These are phyloP conservation scores for Plasmodiophora brassicae DNA, from an alignment of 208 protist genomes.

Conservation along the genomic window DNA sequence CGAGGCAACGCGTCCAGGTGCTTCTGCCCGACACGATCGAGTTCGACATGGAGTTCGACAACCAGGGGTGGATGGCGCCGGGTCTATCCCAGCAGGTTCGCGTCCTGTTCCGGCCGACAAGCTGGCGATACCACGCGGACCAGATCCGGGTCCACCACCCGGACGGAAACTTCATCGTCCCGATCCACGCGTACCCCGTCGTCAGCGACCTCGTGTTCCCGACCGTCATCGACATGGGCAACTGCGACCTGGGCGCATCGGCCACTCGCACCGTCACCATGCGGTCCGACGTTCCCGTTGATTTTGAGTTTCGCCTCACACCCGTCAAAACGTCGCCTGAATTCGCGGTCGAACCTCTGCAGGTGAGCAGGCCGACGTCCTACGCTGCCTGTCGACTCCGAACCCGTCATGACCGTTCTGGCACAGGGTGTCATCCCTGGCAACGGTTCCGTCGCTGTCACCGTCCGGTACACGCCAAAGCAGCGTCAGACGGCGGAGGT, in stretches of 20 bases:
- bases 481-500: not conserved
- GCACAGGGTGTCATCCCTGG: not conserved
- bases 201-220: not conserved
- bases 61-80: constrained; percentile 14
- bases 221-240: not conserved
- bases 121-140: not conserved
- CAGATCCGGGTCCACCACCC: not conserved
- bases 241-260: not conserved
- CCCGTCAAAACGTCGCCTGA: constrained; percentile 1
- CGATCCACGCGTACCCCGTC: not conserved
- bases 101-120: not conserved
- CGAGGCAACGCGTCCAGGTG: not conserved
- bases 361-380: not conserved
- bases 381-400: not conserved
- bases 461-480: not conserved
- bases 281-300: not conserved
- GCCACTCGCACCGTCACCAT: not conserved
- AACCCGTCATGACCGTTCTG: not conserved
- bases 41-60: not conserved
- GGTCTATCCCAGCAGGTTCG: not conserved
- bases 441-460: not conserved
- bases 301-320: not conserved
- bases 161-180: not conserved
- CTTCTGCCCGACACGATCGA: not conserved
- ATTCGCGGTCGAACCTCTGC: not conserved